Evolutionary conservation across 495 filamentous ascomycete genomes (phyloP).

Genomic region (Penicillium alfredii): DNA sequence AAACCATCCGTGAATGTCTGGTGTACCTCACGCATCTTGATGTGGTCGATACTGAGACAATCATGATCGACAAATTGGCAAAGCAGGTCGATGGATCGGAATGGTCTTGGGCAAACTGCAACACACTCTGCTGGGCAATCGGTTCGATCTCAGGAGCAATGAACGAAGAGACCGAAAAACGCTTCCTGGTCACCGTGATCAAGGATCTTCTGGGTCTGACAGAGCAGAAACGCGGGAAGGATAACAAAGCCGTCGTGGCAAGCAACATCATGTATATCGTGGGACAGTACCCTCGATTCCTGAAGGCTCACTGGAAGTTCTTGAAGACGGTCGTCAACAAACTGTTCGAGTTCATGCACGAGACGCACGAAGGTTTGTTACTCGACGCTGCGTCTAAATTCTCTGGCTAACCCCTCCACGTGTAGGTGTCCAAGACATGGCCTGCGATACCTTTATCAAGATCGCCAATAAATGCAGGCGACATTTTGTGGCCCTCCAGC

Average conservation of each 20-base stretch:
- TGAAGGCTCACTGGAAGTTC: conserved; percentile 99
- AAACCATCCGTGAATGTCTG: conserved; percentile 94
- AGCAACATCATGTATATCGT: conserved; percentile 99
- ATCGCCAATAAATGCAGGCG: conserved; percentile 97
- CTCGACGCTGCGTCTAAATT: neutral
- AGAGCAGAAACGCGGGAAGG: conserved; percentile 98
- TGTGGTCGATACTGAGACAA: conserved; percentile 92
- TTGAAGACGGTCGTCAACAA: conserved; percentile 99
- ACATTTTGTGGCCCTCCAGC: conserved; percentile 94
- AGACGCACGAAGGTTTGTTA: conserved; percentile 86
- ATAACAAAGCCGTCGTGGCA: conserved; percentile 98
- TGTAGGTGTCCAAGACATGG: conserved; percentile 96
- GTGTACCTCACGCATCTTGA: conserved; percentile 98
- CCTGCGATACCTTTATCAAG: conserved; percentile 99
- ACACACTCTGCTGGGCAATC: conserved; percentile 98
- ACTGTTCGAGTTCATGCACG: conserved; percentile 99
- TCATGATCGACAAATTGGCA: conserved; percentile 97
- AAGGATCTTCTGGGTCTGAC: conserved; percentile 97
- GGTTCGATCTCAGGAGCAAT: conserved; percentile 97
- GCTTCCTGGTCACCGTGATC: conserved; percentile 96
- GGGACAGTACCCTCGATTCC: conserved; percentile 93
- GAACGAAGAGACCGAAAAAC: conserved; percentile 98
- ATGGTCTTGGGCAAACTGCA: conserved; percentile 99
- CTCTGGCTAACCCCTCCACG: conserved; percentile 25
- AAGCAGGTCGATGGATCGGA: conserved; percentile 90